These are phyloP conservation scores for Lodderomyces beijingensis DNA, from an alignment of 1,139 yeast genomes.

Conservation along the genomic window DNA sequence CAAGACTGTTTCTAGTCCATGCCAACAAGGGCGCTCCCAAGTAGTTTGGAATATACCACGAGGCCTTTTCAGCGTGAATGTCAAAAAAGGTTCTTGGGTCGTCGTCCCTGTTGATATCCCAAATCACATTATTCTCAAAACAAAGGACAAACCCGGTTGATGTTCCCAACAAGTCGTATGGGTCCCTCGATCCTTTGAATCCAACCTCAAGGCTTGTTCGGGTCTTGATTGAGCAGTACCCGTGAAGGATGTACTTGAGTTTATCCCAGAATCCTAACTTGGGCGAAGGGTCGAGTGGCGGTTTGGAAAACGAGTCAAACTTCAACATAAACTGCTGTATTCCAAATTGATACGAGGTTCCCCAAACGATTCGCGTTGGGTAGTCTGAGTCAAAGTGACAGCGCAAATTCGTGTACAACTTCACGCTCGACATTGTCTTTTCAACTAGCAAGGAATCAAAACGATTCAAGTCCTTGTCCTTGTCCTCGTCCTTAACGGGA, in stretches of 20 bases:
- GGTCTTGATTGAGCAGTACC: conserved; percentile 30
- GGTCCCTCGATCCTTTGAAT: conserved; percentile 45
- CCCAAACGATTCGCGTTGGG: conserved; percentile 80
- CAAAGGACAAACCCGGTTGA: conserved; percentile 40
- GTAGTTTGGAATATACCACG: conserved; percentile 58
- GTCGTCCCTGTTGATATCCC: conserved; percentile 40
- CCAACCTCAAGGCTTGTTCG: conserved; percentile 51
- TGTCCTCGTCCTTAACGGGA: conserved; percentile 13
- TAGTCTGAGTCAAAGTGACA: conserved; percentile 51
- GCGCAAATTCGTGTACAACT: conserved; percentile 60
- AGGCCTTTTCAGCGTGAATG: conserved; percentile 32
- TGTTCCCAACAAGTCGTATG: conserved; percentile 36
- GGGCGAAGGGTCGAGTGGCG: conserved; percentile 63
- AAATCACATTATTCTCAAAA: conserved; percentile 34
- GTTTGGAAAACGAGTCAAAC: conserved; percentile 79
- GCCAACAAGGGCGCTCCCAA: conserved; percentile 52
- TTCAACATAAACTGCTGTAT: conserved; percentile 76
- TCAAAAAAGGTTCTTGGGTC: conserved; percentile 36
- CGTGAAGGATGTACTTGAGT: conserved; percentile 46
- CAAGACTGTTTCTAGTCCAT: conserved; percentile 54
- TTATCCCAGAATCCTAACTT: conserved; percentile 62
- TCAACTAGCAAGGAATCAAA: conserved; percentile 63
- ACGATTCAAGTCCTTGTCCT: conserved; percentile 11
- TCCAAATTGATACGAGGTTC: conserved; percentile 79
- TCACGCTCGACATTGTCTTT: conserved; percentile 74